Evolutionary conservation across 495 filamentous ascomycete genomes (phyloP).

Genomic region (Tuber borchii): DNA sequence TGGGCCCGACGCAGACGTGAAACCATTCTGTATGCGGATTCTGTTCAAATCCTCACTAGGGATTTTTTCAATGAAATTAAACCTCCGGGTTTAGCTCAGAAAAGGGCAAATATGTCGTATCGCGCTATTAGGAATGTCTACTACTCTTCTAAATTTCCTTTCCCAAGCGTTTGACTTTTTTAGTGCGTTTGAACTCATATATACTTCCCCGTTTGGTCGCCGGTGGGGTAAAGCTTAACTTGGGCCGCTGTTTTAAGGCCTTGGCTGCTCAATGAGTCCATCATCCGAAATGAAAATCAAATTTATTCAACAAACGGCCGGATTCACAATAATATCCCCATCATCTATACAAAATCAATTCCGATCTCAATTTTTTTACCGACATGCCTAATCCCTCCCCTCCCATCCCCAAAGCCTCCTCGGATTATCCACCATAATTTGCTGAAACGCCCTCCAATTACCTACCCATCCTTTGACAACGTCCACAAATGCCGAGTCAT

Average conservation of each 20-base stretch:
- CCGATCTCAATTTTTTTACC: background rate
- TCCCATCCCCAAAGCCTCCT: conserved; percentile 3
- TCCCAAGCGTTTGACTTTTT: too few species aligned
- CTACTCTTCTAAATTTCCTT: too few species aligned
- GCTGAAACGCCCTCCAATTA: background rate
- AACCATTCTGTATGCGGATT: too few species aligned
- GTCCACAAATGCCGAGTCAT: background rate
- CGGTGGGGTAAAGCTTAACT: background rate
- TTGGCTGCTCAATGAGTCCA: background rate
- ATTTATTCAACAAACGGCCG: background rate
- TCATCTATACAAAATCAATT: conserved; percentile 3
- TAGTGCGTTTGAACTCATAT: background rate
- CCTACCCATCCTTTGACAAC: background rate
- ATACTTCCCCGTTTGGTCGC: too few species aligned
- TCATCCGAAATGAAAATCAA: background rate
- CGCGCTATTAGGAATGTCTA: background rate
- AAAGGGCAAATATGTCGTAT: background rate
- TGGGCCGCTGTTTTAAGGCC: background rate
- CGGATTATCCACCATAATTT: background rate
- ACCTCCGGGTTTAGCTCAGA: background rate
- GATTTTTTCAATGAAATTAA: background rate
- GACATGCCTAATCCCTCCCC: background rate
- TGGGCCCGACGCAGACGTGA: too few species aligned
- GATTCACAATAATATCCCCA: background rate
- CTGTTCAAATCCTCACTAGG: too few species aligned